These are phyloP conservation scores for Chenopodium album DNA, from an alignment of 148 eudicot genomes.

Conservation along the genomic window DNA sequence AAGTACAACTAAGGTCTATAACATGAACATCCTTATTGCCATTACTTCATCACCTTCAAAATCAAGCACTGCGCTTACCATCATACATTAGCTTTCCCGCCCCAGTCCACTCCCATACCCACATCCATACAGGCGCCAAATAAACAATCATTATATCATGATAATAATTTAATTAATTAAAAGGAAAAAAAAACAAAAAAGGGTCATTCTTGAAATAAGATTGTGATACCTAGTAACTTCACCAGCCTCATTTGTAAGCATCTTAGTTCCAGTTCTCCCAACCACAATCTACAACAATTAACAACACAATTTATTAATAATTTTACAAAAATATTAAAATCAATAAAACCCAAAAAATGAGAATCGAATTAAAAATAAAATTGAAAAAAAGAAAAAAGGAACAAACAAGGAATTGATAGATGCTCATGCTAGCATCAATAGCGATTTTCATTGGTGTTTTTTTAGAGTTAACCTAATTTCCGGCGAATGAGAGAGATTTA, in stretches of 20 bases:
- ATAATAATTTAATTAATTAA: no score
- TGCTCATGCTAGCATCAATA: constrained; percentile 99
- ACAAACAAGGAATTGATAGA: constrained; percentile 88
- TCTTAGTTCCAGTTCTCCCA: constrained; percentile 86
- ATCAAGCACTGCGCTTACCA: not conserved
- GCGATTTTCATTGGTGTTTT: constrained; percentile 45
- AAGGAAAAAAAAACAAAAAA: not conserved
- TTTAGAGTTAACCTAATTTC: no score
- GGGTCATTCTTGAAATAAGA: not conserved
- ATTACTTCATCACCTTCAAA: no score
- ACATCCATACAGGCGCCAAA: no score
- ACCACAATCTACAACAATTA: constrained; percentile 69
- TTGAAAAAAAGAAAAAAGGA: not conserved
- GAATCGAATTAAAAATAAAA: not conserved
- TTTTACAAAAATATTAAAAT: not conserved
- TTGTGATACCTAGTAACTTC: constrained; percentile 90
- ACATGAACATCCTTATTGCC: no score
- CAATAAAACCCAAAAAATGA: no score
- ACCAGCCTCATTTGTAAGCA: constrained; percentile 96
- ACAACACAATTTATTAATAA: not conserved
- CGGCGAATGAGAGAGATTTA: no score
- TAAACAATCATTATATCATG: no score
- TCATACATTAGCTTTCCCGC: not conserved
- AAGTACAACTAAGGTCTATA: no score
- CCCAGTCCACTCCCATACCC: no score